These are phyloP conservation scores for Paecilomyces formosus DNA, from an alignment of 2,329 filamentous ascomycete species.

Conservation along the genomic window DNA sequence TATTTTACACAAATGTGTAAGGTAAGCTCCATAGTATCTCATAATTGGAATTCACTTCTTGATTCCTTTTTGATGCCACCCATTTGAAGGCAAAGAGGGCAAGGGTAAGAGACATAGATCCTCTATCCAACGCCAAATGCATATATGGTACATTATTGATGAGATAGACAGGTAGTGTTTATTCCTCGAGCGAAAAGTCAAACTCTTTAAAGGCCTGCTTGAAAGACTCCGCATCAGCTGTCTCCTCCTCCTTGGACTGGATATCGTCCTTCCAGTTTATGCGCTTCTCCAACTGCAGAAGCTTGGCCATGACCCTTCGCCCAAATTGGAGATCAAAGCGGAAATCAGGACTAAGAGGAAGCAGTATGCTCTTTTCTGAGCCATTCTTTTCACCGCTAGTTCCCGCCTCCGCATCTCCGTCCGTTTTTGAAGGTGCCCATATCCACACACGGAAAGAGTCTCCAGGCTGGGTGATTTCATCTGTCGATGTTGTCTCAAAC, in stretches of 20 bases:
- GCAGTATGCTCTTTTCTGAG: slow-evolving; percentile 62
- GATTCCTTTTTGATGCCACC: not conserved
- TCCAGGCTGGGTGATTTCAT: slow-evolving; percentile 36
- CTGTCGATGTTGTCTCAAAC: slow-evolving; percentile 38
- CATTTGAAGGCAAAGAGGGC: not conserved
- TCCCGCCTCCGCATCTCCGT: slow-evolving; percentile 4
- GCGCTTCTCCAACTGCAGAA: slow-evolving; percentile 72
- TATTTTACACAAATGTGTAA: no score
- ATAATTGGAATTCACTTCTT: not conserved
- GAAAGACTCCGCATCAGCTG: slow-evolving; percentile 67
- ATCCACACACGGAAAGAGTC: slow-evolving; percentile 79
- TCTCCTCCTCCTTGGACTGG: slow-evolving; percentile 72
- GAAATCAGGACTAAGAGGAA: slow-evolving; percentile 63
- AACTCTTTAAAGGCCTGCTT: slow-evolving; percentile 75
- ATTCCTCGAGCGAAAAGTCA: slow-evolving; percentile 63
- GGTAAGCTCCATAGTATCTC: no score
- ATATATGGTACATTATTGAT: not conserved
- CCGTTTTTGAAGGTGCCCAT: slow-evolving; percentile 46
- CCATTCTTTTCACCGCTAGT: slow-evolving; percentile 22
- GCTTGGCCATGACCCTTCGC: slow-evolving; percentile 76
- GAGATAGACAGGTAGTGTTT: slow-evolving; percentile 1
- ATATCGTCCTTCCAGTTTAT: slow-evolving; percentile 77
- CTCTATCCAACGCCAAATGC: not conserved
- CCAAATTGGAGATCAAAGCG: slow-evolving; percentile 90
- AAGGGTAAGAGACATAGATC: not conserved